phyloP scores from a whole-genome alignment of 2,329 filamentous ascomycete species.

The Neospermospora avenae region DNA sequence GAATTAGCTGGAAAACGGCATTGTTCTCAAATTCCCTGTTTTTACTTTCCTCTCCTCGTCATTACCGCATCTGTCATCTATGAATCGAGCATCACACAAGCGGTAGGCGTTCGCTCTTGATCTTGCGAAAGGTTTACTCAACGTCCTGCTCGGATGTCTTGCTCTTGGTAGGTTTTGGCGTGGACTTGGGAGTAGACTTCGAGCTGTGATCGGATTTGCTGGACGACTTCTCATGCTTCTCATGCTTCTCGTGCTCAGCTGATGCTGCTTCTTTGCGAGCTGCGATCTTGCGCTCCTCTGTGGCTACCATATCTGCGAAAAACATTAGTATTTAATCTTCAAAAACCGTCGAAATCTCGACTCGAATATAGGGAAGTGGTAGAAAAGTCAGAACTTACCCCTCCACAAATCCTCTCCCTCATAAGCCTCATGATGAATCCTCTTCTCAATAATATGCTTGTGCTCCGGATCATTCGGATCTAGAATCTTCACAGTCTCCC shows the following conservation, averaged over 20 bases:
- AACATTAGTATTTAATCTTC: too few species aligned
- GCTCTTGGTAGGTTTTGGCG: slow-evolving; percentile 54
- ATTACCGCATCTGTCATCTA: background rate
- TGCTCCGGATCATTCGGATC: slow-evolving; percentile 81
- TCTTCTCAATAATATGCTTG: slow-evolving; percentile 81
- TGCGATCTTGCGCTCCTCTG: slow-evolving; percentile 64
- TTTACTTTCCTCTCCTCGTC: background rate
- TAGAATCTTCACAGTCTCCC: slow-evolving; percentile 79
- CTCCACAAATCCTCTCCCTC: slow-evolving; percentile 92
- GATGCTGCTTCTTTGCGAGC: slow-evolving; percentile 33
- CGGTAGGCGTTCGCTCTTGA: too few species aligned
- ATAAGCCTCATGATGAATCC: slow-evolving; percentile 82
- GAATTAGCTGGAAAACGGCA: too few species aligned
- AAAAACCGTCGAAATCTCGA: too few species aligned
- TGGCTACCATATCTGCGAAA: slow-evolving; percentile 74
- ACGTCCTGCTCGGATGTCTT: slow-evolving; percentile 29
- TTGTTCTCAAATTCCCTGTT: background rate
- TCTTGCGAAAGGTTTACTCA: background rate
- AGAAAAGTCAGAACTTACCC: slow-evolving; percentile 46
- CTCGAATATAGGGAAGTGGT: background rate
- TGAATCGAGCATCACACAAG: background rate
- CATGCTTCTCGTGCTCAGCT: slow-evolving; percentile 51
- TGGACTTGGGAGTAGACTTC: slow-evolving; percentile 35
- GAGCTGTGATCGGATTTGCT: background rate
- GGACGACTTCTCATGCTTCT: background rate